These are phyloP conservation scores for Blastobotrys proliferans DNA, from an alignment of 1,139 yeast genomes.

Conservation along the genomic window DNA sequence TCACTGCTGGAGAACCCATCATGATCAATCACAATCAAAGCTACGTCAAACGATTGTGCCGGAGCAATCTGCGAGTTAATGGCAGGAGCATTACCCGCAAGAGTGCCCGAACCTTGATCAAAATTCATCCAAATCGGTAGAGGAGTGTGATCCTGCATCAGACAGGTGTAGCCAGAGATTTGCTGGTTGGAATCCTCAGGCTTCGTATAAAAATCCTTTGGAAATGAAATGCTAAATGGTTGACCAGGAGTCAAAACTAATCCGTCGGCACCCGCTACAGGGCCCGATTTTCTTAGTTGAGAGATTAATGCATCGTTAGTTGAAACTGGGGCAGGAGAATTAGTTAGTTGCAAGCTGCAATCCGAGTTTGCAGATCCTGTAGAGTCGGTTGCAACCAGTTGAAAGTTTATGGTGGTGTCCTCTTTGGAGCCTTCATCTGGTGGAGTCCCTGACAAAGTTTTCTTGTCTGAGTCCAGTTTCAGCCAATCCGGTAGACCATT, in stretches of 20 bases:
- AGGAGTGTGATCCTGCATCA: conserved; percentile 75
- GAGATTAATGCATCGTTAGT: conserved; percentile 11
- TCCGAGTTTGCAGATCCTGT: conserved; percentile 42
- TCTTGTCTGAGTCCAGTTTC: conserved; percentile 54
- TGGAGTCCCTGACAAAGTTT: conserved; percentile 73
- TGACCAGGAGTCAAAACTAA: conserved; percentile 70
- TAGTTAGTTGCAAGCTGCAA: conserved; percentile 59
- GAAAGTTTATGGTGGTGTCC: conserved; percentile 40
- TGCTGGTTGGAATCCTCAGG: conserved; percentile 22
- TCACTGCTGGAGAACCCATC: conserved; percentile 70
- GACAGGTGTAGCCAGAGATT: conserved; percentile 75
- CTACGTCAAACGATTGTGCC: conserved; percentile 65
- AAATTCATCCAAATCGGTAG: conserved; percentile 86
- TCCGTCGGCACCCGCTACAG: conserved; percentile 59
- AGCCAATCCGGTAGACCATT: conserved; percentile 73
- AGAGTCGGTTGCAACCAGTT: conserved; percentile 62
- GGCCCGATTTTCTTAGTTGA: conserved; percentile 25
- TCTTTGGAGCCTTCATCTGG: conserved; percentile 44
- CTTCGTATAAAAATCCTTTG: conserved; percentile 50
- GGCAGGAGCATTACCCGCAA: conserved; percentile 84
- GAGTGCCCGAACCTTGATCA: conserved; percentile 51
- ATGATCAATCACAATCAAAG: conserved; percentile 75
- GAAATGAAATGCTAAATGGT: conserved; percentile 59
- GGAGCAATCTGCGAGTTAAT: conserved; percentile 87
- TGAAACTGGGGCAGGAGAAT: conserved; percentile 25